A percentile compares a stretch with the other conserved stretches of the same genome.
phyloP scores from a whole-genome alignment of 2,329 filamentous ascomycete species.

The Monilinia aucupariae region DNA sequence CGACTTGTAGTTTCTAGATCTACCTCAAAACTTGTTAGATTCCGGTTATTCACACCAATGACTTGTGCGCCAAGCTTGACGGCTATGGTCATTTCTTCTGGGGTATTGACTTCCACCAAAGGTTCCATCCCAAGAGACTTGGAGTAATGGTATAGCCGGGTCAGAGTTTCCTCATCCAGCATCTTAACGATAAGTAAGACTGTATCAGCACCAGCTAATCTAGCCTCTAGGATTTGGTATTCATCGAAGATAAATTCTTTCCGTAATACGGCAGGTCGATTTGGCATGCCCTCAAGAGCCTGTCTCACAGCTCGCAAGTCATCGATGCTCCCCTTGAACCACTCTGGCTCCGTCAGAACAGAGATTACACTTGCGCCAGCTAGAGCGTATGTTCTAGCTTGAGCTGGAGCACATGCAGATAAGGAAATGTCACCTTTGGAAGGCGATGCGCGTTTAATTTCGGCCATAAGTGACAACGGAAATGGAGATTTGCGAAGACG shows the following conservation, averaged over 20 bases:
- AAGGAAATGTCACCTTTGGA: constrained; percentile 93
- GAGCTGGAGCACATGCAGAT: constrained; percentile 78
- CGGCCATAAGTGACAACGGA: constrained; percentile 88
- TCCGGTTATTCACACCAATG: constrained; percentile 96
- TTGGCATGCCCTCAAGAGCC: constrained; percentile 84
- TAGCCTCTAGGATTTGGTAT: constrained; percentile 93
- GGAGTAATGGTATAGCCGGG: constrained; percentile 81
- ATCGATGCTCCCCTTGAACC: constrained; percentile 98
- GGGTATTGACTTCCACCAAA: constrained; percentile 91
- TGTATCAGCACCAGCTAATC: constrained; percentile 88
- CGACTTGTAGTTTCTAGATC: constrained; percentile 89
- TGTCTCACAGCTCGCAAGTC: constrained; percentile 83
- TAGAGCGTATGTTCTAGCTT: constrained; percentile 85
- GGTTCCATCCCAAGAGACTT: constrained; percentile 92
- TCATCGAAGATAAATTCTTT: constrained; percentile 99
- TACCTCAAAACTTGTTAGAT: constrained; percentile 93
- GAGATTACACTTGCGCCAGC: constrained; percentile 96
- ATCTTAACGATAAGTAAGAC: constrained; percentile 97
- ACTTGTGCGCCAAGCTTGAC: constrained; percentile 81
- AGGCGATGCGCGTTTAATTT: constrained; percentile 94
- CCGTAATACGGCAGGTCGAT: constrained; percentile 82
- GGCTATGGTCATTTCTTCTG: constrained; percentile 85
- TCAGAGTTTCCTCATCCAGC: constrained; percentile 71
- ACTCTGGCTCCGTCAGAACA: constrained; percentile 95
- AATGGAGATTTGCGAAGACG: constrained; percentile 78